phyloP scores from a whole-genome alignment of 2,329 filamentous ascomycete genomes.

The Dactylellina sp. region DNA sequence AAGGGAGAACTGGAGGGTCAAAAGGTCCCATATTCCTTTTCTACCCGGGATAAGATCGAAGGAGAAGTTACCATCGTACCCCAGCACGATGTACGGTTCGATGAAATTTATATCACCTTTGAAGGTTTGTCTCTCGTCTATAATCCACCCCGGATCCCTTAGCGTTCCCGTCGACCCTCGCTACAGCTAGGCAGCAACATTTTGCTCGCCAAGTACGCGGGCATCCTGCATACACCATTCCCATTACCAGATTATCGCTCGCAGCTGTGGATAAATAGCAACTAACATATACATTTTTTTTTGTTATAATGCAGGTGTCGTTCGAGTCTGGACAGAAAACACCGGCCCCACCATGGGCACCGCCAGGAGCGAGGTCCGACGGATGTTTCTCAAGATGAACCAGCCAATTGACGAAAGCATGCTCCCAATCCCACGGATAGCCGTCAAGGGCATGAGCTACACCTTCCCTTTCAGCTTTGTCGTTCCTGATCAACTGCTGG shows the following conservation, averaged over 20 bases:
- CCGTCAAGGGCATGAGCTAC: slow-evolving; percentile 70
- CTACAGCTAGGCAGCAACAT: slow-evolving; percentile 55
- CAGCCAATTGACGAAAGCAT: slow-evolving; percentile 70
- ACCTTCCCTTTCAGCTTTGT: slow-evolving; percentile 74
- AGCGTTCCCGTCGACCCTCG: slow-evolving; percentile 44
- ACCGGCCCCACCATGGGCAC: slow-evolving; percentile 57
- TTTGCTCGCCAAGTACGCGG: slow-evolving; percentile 18
- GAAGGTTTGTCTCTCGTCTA: slow-evolving; percentile 65
- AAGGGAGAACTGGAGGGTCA: slow-evolving; percentile 56
- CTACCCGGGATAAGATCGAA: slow-evolving; percentile 71
- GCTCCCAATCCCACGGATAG: slow-evolving; percentile 70
- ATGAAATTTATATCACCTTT: slow-evolving; percentile 71
- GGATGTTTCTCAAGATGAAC: slow-evolving; percentile 70
- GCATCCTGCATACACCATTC: slow-evolving; percentile 13
- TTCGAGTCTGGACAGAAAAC: slow-evolving; percentile 60
- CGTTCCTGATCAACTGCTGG: slow-evolving; percentile 72
- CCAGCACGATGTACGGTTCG: slow-evolving; percentile 69
- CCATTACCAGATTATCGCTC: too few species aligned
- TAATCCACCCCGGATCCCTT: slow-evolving; percentile 42
- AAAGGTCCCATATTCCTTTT: slow-evolving; percentile 61
- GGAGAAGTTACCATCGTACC: slow-evolving; percentile 68
- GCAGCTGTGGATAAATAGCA: slow-evolving; percentile 11
- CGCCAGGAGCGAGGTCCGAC: slow-evolving; percentile 55
- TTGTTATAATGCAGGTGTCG: slow-evolving; percentile 56
- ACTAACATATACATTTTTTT: background rate